Evolutionary conservation across 768 basidiomycete species (phyloP), one percentile per base, ranked within the genome.

Genomic region (Mycena albidolilacea): DNA sequence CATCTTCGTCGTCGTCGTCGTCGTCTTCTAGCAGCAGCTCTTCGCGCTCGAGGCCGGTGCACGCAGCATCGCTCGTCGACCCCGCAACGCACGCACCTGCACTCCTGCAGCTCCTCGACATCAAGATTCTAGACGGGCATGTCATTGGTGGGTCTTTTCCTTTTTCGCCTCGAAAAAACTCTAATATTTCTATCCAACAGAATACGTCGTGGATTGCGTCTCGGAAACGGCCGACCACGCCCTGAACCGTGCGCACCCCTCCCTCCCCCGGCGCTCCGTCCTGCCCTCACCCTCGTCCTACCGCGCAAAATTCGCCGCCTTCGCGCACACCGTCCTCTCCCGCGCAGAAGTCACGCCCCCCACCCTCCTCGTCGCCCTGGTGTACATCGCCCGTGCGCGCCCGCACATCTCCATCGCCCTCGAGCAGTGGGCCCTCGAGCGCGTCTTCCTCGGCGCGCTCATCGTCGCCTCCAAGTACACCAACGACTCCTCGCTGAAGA

Each of bases 391-490:
- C 21, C 71, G 67, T 35, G 66, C 71, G 9, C 71, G 67, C 23
- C 52, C 60, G 1, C 44, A 62, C 54, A 48, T 72, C 21, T 30
- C 37, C 62, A 68, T 72, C 39, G 43, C 55, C 30, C 38, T 72
- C n/a, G 66, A 68, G 41, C 11, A 67, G 17, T 72, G 62, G 61
- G 71, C 71, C 37, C 61, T 23, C 19, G 50, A 72, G 35, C 61
- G 65, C 17, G 65, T 72, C 41, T 67, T 67, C 52, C 65, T 72
- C 43, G 71, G 71, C 23, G 71, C 71, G 0, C 65, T 72, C 30
- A 72, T 72, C 43, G 1, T 9, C 44, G 71, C 71, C 9, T n/a
- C 43, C 5, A 72, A 72, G 52, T 72, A 72, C 60, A 67, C 71
- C 10, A 44, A 72, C 30, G 61, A 72, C 44, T 43, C 41, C 9